phyloP scores from a whole-genome alignment of 2,329 filamentous ascomycete species.

The Dothiorella sarmentorum region DNA sequence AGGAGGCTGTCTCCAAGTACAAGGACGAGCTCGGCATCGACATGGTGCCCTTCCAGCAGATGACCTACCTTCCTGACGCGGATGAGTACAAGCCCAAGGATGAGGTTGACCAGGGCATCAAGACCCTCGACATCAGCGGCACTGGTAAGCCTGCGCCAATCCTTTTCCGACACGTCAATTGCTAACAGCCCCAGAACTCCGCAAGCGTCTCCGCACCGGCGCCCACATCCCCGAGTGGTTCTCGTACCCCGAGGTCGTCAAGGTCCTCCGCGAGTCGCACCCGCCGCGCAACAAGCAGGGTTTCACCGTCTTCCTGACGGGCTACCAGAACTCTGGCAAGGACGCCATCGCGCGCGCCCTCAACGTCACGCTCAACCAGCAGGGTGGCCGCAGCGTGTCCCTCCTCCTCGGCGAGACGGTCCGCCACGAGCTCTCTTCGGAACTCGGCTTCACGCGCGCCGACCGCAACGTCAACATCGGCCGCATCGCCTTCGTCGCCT shows the following conservation, averaged over 20 bases:
- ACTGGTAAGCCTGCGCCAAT: constrained; percentile 34
- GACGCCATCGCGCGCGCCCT: constrained; percentile 93
- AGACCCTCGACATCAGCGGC: constrained; percentile 61
- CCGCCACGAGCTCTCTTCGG: constrained; percentile 84
- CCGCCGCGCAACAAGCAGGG: constrained; percentile 87
- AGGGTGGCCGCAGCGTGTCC: constrained; percentile 90
- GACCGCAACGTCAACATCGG: constrained; percentile 94
- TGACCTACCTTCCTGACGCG: constrained; percentile 96
- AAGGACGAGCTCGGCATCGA: constrained; percentile 94
- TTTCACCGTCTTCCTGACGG: constrained; percentile 97
- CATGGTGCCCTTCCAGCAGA: constrained; percentile 99
- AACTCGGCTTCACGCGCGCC: constrained; percentile 90
- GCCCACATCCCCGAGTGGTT: constrained; percentile 99
- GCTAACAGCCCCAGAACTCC: constrained; percentile 71
- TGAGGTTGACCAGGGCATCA: constrained; percentile 76
- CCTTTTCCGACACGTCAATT: neutral
- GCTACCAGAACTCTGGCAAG: constrained; percentile 95
- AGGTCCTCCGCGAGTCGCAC: constrained; percentile 93
- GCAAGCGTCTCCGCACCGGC: constrained; percentile 82
- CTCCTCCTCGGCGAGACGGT: constrained; percentile 95
- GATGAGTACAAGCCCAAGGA: constrained; percentile 96
- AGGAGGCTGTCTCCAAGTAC: constrained; percentile 95
- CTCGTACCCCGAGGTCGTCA: constrained; percentile 98
- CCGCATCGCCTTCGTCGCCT: constrained; percentile 93
- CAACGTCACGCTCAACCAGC: constrained; percentile 96